These are phyloP conservation scores for Aureobasidium sp. DNA, from an alignment of 2,329 filamentous ascomycete species.

Conservation along the genomic window DNA sequence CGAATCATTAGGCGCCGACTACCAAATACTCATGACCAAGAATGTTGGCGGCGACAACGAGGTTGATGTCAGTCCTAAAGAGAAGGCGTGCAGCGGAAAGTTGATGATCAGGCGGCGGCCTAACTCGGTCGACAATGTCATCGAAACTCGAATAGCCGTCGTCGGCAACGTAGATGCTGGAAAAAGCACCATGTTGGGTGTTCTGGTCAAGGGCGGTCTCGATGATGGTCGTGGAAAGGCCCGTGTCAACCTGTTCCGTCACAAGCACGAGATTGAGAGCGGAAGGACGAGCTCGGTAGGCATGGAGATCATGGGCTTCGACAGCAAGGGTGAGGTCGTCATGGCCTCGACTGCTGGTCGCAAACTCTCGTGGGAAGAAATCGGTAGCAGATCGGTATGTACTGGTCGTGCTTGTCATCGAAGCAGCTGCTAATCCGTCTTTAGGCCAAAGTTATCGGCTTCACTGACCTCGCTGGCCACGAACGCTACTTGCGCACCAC, in stretches of 20 bases:
- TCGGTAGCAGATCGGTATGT: slow-evolving; percentile 70
- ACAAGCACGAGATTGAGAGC: slow-evolving; percentile 96
- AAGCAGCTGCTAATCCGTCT: no score
- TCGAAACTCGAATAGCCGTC: slow-evolving; percentile 92
- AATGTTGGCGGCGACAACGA: slow-evolving; percentile 76
- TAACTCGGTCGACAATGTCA: slow-evolving; percentile 70
- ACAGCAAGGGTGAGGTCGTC: slow-evolving; percentile 75
- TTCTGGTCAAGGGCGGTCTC: slow-evolving; percentile 88
- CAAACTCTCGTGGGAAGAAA: slow-evolving; percentile 93
- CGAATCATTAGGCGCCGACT: slow-evolving; percentile 59
- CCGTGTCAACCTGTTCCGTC: slow-evolving; percentile 88
- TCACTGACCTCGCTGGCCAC: slow-evolving; percentile 91
- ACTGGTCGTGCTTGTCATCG: no score
- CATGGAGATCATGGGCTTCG: slow-evolving; percentile 98
- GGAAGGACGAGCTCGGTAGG: slow-evolving; percentile 93
- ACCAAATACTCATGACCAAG: slow-evolving; percentile 75
- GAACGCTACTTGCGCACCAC: slow-evolving; percentile 93
- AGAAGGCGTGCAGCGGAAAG: slow-evolving; percentile 74
- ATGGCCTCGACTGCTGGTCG: slow-evolving; percentile 74
- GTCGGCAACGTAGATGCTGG: slow-evolving; percentile 97
- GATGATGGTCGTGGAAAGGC: slow-evolving; percentile 93
- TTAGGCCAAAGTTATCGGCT: slow-evolving; percentile 83
- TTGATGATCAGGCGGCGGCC: slow-evolving; percentile 71
- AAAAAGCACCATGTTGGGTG: slow-evolving; percentile 92
- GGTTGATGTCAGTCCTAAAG: slow-evolving; percentile 56